phyloP scores from a whole-genome alignment of 257 asterid species.

The Solanum chiquidenum region DNA sequence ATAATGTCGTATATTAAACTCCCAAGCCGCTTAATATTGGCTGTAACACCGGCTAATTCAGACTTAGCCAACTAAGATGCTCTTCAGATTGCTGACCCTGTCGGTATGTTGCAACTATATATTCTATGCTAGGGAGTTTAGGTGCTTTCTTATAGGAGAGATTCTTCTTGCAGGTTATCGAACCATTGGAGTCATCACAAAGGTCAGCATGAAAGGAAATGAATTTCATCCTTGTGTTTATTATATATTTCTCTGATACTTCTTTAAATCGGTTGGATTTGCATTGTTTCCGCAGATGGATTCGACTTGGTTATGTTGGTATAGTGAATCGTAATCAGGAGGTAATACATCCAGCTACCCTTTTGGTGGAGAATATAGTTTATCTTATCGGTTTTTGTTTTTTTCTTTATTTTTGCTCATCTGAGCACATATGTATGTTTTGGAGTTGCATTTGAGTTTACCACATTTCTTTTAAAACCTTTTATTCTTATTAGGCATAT shows the following conservation, averaged over 20 bases:
- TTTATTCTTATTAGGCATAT: neutral
- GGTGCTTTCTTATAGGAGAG: neutral
- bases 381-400: neutral
- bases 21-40: slow-evolving; percentile 69
- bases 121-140: neutral
- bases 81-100: slow-evolving; percentile 97
- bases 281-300: slow-evolving; percentile 61
- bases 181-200: slow-evolving; percentile 89
- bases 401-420: neutral
- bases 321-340: slow-evolving; percentile 93
- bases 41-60: slow-evolving; percentile 96
- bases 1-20: slow-evolving; percentile 67
- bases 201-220: slow-evolving; percentile 27
- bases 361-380: neutral
- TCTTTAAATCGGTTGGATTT: neutral
- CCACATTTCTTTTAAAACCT: neutral
- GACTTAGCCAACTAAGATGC: slow-evolving; percentile 97
- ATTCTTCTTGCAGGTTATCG: slow-evolving; percentile 60
- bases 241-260: neutral
- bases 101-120: slow-evolving; percentile 30
- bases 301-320: slow-evolving; percentile 72
- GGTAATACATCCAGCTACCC: slow-evolving; percentile 31
- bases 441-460: neutral
- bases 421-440: neutral
- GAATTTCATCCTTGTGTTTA: neutral